A percentile compares a stretch with the other conserved stretches of the same genome.
Conservation (phyloP, 2,329 filamentous ascomycete genomes). For the Curvularia verruculosa region DNA sequence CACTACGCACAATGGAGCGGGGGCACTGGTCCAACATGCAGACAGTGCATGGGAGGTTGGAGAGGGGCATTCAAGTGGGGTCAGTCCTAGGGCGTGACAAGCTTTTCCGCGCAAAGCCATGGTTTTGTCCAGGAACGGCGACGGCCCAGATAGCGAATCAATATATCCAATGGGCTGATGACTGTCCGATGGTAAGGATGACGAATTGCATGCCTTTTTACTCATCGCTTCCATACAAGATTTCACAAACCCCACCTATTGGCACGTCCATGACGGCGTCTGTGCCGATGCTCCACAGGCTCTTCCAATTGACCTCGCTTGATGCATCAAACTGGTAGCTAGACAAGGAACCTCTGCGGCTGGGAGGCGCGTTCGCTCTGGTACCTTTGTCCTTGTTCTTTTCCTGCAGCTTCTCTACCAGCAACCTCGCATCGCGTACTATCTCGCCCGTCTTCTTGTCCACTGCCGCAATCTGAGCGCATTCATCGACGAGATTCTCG, state of each 20-base stretch:
- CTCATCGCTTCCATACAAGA: constrained; percentile 75
- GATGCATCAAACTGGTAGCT: constrained; percentile 47
- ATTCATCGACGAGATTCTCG: constrained; percentile 91
- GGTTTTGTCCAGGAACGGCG: background rate
- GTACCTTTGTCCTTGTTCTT: constrained; percentile 47
- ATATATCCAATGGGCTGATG: background rate
- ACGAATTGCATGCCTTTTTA: constrained; percentile 16
- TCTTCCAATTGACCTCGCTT: constrained; percentile 71
- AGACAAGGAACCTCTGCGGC: constrained; percentile 36
- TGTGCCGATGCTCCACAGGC: constrained; percentile 88
- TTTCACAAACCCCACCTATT: constrained; percentile 90
- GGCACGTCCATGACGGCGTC: constrained; percentile 98
- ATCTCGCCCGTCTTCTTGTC: constrained; percentile 69
- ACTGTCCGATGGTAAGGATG: constrained; percentile 23
- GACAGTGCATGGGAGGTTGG: constrained; percentile 14
- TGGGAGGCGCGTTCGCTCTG: constrained; percentile 50
- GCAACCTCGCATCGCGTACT: constrained; percentile 40
- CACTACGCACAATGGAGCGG: constrained; percentile 11
- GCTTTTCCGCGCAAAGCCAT: constrained; percentile 20
- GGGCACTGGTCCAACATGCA: constrained; percentile 17
- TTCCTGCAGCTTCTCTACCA: constrained; percentile 25
- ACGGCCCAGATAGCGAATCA: background rate
- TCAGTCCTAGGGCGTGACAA: constrained; percentile 20
- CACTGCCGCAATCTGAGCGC: constrained; percentile 82
- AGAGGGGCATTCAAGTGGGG: constrained; percentile 33